Evolutionary conservation across 495 filamentous ascomycete genomes (phyloP), one percentile per base, ranked within the genome.

Genomic region (Sordaria brevicollis): DNA sequence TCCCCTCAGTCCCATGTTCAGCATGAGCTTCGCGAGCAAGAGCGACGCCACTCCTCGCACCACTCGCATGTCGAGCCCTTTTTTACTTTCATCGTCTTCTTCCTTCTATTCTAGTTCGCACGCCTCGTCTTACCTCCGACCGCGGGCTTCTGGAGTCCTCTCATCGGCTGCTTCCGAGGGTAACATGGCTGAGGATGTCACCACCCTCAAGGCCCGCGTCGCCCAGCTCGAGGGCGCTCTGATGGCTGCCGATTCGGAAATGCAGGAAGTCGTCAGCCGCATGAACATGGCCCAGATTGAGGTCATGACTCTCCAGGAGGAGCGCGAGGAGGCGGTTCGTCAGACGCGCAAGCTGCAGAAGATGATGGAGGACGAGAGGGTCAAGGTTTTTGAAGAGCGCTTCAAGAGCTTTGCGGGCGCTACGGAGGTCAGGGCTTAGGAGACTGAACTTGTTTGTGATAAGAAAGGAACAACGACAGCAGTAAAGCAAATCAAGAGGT

Each of bases 241-340:
- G 21, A 81, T 84, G 31, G 87, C 95, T 70, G 92, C 95, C 21
- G 95, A 98, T 74, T 82, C 83, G 69, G 94, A 97, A 83, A 97
- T 99, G 95, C 88, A 94, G 76, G 91, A 95, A 79, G 94, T 97
- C 3, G 92, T 99, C 17, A 84, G 90, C 68, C 86, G 91, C 68
- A 97, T 99, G 93, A 97, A 93, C 80, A 84, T 88, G 70, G 93
- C 94, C 8, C 95, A 98, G 82, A 93, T 97, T 69, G 93, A 97
- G 80, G 95, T 99, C 39, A 88, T 93, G 76, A 89, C 93, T 75
- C 84, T 99, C 67, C 94, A 97, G 80, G 91, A 91, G 80, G 91
- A 96, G 81, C 88, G 93, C 76, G 95, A 99, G 73, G 91, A 93
- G 71, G 93, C 95, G 41, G 87, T 95, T 74, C 88, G 89, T 67